These are phyloP conservation scores for Globisporangium takayamanum DNA, from an alignment of 352 stramenopile species.

Conservation along the genomic window DNA sequence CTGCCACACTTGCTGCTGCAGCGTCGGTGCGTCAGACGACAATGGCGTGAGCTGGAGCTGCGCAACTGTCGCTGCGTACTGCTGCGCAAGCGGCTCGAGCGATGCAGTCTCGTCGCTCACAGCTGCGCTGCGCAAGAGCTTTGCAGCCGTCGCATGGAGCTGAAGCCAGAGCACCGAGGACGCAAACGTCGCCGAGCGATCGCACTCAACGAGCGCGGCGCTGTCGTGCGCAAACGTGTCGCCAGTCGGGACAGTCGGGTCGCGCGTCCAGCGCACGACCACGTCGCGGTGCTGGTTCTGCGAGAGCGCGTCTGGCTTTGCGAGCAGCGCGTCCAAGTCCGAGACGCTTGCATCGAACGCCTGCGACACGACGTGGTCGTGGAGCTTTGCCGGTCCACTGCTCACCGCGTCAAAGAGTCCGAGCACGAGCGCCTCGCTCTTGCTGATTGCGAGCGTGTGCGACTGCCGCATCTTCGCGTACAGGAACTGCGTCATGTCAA, in stretches of 20 bases:
- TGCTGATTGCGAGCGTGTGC: constrained; percentile 63
- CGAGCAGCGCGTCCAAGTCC: constrained; percentile 37
- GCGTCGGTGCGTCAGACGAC: constrained; percentile 7
- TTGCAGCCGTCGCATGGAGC: constrained; percentile 42
- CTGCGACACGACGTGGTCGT: constrained; percentile 36
- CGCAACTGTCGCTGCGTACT: constrained; percentile 23
- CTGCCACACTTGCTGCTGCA: constrained; percentile 41
- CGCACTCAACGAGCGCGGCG: constrained; percentile 45
- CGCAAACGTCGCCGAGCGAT: constrained; percentile 47
- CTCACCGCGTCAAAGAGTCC: constrained; percentile 45
- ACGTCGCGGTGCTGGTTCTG: constrained; percentile 81
- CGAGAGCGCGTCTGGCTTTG: constrained; percentile 26
- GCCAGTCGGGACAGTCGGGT: constrained; percentile 25
- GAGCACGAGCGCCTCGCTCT: constrained; percentile 51
- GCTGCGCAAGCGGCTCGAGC: constrained; percentile 20
- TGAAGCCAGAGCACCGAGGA: constrained; percentile 59
- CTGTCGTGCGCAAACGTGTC: constrained; percentile 37
- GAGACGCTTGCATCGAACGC: constrained; percentile 32
- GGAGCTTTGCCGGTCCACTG: constrained; percentile 32
- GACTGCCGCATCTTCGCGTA: constrained; percentile 70
- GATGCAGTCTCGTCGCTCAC: constrained; percentile 17
- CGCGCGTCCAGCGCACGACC: constrained; percentile 57
- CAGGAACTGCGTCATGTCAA: constrained; percentile 79
- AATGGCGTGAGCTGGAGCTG: constrained; percentile 14
- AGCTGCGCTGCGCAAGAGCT: constrained; percentile 37